Evolutionary conservation across 768 basidiomycete species (phyloP).

Genomic region (Boletus barrowsii): DNA sequence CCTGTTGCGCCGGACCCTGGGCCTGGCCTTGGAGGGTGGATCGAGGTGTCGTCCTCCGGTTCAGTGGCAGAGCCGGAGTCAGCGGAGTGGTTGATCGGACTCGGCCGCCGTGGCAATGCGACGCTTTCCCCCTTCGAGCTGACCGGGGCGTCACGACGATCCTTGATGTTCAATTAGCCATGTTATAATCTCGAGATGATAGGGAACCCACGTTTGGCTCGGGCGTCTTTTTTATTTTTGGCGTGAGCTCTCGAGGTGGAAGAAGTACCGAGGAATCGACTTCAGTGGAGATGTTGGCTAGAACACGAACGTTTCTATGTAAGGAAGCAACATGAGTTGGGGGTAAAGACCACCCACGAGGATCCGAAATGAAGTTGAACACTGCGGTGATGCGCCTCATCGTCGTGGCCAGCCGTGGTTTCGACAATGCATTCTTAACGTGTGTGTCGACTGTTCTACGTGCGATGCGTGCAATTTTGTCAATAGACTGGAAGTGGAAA

Average conservation of each 20-base stretch:
- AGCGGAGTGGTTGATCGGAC: constrained; percentile 10
- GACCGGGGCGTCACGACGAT: constrained; percentile 1
- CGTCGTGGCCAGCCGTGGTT: constrained; percentile 63
- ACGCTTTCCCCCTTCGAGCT: constrained; percentile 4
- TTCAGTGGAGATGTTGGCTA: constrained; percentile 52
- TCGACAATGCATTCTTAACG: constrained; percentile 66
- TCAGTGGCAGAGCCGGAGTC: constrained; percentile 30
- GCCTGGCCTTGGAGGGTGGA: background rate
- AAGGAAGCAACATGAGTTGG: constrained; percentile 1
- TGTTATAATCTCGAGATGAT: background rate
- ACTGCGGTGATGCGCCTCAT: constrained; percentile 70
- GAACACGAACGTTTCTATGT: constrained; percentile 12
- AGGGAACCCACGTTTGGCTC: constrained; percentile 21
- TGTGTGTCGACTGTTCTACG: constrained; percentile 68
- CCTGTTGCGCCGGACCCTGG: background rate
- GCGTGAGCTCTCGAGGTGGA: constrained; percentile 12
- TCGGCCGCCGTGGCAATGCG: constrained; percentile 4
- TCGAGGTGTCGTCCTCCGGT: constrained; percentile 20
- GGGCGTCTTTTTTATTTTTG: constrained; percentile 13
- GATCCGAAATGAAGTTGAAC: constrained; percentile 62
- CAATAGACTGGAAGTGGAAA: constrained; percentile 49
- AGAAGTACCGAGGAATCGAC: constrained; percentile 45
- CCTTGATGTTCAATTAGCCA: constrained; percentile 16
- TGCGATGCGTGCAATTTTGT: constrained; percentile 67
- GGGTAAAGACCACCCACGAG: constrained; percentile 48